Conservation (phyloP, 345 rosid genomes). For the Sonneratia caseolaris region DNA sequence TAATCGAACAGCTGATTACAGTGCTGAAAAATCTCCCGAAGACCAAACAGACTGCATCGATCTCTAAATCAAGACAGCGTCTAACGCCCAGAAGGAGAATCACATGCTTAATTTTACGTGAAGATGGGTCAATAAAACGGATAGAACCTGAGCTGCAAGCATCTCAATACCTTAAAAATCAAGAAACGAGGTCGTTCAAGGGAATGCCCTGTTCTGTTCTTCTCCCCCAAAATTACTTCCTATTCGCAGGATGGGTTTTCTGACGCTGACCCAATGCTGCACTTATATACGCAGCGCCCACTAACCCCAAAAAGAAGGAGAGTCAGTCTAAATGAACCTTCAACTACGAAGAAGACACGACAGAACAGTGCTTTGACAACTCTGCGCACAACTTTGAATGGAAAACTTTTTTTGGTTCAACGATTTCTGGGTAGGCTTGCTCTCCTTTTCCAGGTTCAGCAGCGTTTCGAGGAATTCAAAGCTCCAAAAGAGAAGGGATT, state of each 20-base stretch:
- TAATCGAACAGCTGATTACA: background rate
- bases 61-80: background rate
- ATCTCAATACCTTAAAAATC: background rate
- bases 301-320: background rate
- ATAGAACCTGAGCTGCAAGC: background rate
- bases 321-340: background rate
- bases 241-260: background rate
- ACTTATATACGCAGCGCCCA: background rate
- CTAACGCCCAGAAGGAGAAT: background rate
- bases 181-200: background rate
- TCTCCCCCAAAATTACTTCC: background rate
- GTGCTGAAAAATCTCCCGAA: background rate
- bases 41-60: background rate
- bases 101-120: background rate
- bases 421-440: background rate
- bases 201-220: background rate
- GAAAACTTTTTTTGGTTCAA: background rate
- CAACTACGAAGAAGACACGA: background rate
- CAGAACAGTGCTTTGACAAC: background rate
- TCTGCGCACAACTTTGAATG: background rate
- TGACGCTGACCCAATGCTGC: background rate
- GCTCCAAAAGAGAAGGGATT: background rate
- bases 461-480: slow-evolving; percentile 5
- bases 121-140: no score
- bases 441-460: background rate